Evolutionary conservation across 2,329 filamentous ascomycete genomes (phyloP).

Genomic region (Phyllosticta citriasiana): DNA sequence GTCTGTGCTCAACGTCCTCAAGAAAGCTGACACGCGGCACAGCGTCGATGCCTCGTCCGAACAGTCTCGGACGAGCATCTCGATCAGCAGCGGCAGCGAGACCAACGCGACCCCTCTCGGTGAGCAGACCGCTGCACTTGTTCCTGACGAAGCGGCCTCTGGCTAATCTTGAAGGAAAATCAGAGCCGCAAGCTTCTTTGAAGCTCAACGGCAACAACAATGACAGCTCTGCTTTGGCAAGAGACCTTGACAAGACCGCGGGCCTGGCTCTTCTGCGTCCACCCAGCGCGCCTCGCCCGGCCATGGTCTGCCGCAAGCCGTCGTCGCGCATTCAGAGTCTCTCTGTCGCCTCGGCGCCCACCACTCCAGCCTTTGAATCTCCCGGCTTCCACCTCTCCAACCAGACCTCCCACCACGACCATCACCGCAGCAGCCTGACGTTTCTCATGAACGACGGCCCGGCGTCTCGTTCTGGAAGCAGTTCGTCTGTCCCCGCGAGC

Average conservation of each 20-base stretch:
- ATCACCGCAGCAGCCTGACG: slow-evolving; percentile 8
- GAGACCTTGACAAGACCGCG: neutral
- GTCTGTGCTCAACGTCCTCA: slow-evolving; percentile 9
- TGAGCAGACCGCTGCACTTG: slow-evolving; percentile 5
- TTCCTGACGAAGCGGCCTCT: slow-evolving; percentile 1
- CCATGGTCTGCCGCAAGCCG: neutral
- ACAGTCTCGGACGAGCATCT: slow-evolving; percentile 6
- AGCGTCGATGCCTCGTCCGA: slow-evolving; percentile 7
- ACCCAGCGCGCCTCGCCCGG: slow-evolving; percentile 5
- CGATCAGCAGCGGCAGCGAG: slow-evolving; percentile 1
- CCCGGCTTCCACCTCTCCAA: neutral
- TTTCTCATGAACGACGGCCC: slow-evolving; percentile 9
- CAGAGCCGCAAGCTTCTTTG: slow-evolving; percentile 8
- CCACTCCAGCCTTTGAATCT: neutral
- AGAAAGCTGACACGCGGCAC: slow-evolving; percentile 7
- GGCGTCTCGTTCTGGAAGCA: neutral
- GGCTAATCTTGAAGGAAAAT: slow-evolving; percentile 2
- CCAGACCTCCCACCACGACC: neutral
- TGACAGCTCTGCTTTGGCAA: neutral
- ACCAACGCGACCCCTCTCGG: slow-evolving; percentile 4
- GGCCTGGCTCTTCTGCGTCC: slow-evolving; percentile 4
- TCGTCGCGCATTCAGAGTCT: slow-evolving; percentile 3
- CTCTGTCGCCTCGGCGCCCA: neutral
- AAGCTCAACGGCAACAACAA: neutral
- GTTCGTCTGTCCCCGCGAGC: slow-evolving; percentile 2